A percentile compares a stretch with the other conserved stretches of the same genome.
Evolutionary conservation across 2,329 filamentous ascomycete species (phyloP).

Genomic region (Myriosclerotinia scirpicola): DNA sequence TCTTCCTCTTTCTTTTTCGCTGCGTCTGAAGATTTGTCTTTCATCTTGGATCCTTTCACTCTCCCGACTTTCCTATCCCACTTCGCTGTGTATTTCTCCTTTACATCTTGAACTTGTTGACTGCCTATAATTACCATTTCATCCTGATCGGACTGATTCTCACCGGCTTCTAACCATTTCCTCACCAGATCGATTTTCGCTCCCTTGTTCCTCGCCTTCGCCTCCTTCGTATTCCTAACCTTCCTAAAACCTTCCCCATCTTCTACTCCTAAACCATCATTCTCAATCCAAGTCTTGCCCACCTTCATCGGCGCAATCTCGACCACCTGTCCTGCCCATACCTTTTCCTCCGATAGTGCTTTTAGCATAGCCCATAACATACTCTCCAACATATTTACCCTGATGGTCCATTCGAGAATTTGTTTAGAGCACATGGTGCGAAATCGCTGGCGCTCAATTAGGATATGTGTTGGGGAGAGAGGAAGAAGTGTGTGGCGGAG

Average conservation of each 20-base stretch:
- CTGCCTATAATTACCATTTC: conserved; percentile 38
- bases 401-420: conserved; percentile 78
- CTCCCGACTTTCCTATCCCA: conserved; percentile 36
- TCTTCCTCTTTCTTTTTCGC: conserved; percentile 32
- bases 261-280: conserved; percentile 29
- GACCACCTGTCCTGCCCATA: conserved; percentile 48
- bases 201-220: conserved; percentile 50
- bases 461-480: conserved; percentile 63
- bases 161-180: conserved; percentile 47
- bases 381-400: conserved; percentile 78
- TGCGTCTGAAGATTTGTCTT: background rate
- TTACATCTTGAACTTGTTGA: conserved; percentile 42
- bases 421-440: conserved; percentile 63
- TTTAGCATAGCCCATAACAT: conserved; percentile 74
- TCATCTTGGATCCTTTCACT: conserved; percentile 36
- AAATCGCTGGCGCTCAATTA: conserved; percentile 64
- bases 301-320: conserved; percentile 57
- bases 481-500: conserved; percentile 48
- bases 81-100: conserved; percentile 42
- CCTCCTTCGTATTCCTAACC: conserved; percentile 45
- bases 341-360: conserved; percentile 50
- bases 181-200: conserved; percentile 64
- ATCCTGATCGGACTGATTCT: conserved; percentile 29
- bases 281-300: conserved; percentile 54
- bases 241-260: conserved; percentile 36